These are phyloP conservation scores for Eremothecium coryli DNA, from an alignment of 1,139 yeast genomes.

Conservation along the genomic window DNA sequence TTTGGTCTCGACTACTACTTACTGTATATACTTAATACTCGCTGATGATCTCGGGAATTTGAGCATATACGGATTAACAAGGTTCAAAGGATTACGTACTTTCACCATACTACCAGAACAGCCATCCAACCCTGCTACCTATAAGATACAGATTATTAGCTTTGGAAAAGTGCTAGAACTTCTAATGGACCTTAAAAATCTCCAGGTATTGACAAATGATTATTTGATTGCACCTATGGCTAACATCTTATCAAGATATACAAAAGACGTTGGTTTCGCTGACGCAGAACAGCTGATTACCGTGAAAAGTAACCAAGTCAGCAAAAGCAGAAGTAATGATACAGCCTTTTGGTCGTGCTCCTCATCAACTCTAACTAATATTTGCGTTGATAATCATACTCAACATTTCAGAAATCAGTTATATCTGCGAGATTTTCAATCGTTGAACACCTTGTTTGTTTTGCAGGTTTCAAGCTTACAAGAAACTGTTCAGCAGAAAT, in stretches of 20 bases:
- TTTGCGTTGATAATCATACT: conserved; percentile 8
- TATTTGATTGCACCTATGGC: conserved; percentile 11
- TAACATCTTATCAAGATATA: conserved; percentile 13
- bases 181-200: conserved; percentile 11
- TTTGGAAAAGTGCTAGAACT: conserved; percentile 19
- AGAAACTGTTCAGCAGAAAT: background rate
- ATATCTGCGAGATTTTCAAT: conserved; percentile 12
- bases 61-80: conserved; percentile 17
- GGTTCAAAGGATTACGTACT: conserved; percentile 22
- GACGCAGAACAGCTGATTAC: conserved; percentile 11
- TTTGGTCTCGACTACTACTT: conserved; percentile 17
- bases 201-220: conserved; percentile 9
- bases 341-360: conserved; percentile 18
- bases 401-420: conserved; percentile 12
- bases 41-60: conserved; percentile 11
- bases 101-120: conserved; percentile 11
- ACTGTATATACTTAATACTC: conserved; percentile 17
- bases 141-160: conserved; percentile 16
- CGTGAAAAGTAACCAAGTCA: conserved; percentile 7
- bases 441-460: conserved; percentile 9
- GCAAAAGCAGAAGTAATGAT: conserved; percentile 7
- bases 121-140: conserved; percentile 7
- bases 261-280: conserved; percentile 17
- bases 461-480: background rate
- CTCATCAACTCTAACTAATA: conserved; percentile 14